A percentile compares a stretch with the other conserved stretches of the same genome.
Conservation (phyloP, 1,284 basidiomycete genomes). For the Pholiota adiposa region DNA sequence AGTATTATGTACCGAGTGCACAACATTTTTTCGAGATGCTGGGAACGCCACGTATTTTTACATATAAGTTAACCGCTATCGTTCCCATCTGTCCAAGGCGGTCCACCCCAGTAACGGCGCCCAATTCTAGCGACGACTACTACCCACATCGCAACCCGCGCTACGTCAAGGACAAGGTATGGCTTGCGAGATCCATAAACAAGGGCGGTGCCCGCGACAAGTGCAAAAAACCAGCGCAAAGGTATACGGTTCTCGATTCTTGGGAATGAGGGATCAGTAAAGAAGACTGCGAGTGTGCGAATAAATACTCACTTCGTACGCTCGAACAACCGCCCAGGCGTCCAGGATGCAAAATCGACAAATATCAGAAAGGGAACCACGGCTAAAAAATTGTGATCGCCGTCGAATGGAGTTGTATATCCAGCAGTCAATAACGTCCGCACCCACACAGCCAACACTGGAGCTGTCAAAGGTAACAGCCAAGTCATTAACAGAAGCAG, state of each 20-base stretch:
- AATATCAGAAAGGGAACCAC: slow-evolving; percentile 70
- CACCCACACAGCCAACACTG: slow-evolving; percentile 89
- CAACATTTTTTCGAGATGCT: neutral
- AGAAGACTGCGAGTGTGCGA: too few species aligned
- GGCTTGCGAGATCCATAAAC: slow-evolving; percentile 61
- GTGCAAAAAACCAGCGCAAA: slow-evolving; percentile 50
- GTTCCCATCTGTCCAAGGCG: slow-evolving; percentile 15
- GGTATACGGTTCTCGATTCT: slow-evolving; percentile 46
- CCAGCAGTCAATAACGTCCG: slow-evolving; percentile 82
- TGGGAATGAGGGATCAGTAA: too few species aligned
- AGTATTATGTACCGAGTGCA: too few species aligned
- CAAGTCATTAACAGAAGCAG: slow-evolving; percentile 81
- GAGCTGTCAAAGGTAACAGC: slow-evolving; percentile 80
- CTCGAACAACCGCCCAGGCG: slow-evolving; percentile 39
- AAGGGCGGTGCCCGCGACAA: slow-evolving; percentile 58
- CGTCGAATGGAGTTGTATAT: slow-evolving; percentile 71
- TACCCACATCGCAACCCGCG: slow-evolving; percentile 41
- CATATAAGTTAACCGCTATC: neutral
- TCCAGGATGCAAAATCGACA: slow-evolving; percentile 63
- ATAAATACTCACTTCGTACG: slow-evolving; percentile 40
- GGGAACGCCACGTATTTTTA: neutral
- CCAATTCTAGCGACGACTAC: slow-evolving; percentile 46
- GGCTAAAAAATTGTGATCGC: slow-evolving; percentile 76
- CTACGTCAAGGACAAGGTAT: slow-evolving; percentile 63
- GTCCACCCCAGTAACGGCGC: slow-evolving; percentile 46